These are phyloP conservation scores for Forsythia viridissima DNA, from an alignment of 257 asterid species.

Conservation along the genomic window DNA sequence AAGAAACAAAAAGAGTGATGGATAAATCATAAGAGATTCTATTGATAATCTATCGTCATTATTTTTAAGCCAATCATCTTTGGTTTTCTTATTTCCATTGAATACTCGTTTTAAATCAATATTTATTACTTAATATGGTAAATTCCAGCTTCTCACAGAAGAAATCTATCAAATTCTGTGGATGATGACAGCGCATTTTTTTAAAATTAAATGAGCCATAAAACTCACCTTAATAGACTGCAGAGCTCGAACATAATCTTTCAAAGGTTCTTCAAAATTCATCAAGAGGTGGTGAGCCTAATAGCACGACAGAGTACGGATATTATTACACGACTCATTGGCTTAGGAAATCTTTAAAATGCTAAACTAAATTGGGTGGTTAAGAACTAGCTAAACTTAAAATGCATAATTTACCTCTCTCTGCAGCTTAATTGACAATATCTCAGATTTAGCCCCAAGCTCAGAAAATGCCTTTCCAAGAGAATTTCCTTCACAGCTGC, in stretches of 20 bases:
- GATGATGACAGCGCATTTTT: not conserved
- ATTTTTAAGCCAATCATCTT: not conserved
- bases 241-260: conserved; percentile 95
- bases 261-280: conserved; percentile 95
- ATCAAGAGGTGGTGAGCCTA: conserved; percentile 96
- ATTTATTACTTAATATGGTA: not conserved
- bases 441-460: conserved; percentile 84
- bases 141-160: conserved; percentile 1
- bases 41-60: not conserved
- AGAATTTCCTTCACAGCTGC: conserved; percentile 71
- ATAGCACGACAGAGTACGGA: conserved; percentile 21
- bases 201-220: conserved; percentile 7
- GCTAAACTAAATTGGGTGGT: not conserved
- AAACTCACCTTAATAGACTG: conserved; percentile 87
- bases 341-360: conserved; percentile 19
- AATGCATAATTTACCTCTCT: conserved; percentile 56
- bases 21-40: not conserved
- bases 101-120: not conserved
- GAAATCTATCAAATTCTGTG: not conserved
- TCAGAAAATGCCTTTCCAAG: conserved; percentile 95
- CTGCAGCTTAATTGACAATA: conserved; percentile 70
- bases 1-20: conserved; percentile 10
- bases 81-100: not conserved
- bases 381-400: not conserved
- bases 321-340: not conserved